Evolutionary conservation across 495 filamentous ascomycete species (phyloP), one percentile per base, ranked within the genome.

Genomic region (Astrothelium macrocarpum): DNA sequence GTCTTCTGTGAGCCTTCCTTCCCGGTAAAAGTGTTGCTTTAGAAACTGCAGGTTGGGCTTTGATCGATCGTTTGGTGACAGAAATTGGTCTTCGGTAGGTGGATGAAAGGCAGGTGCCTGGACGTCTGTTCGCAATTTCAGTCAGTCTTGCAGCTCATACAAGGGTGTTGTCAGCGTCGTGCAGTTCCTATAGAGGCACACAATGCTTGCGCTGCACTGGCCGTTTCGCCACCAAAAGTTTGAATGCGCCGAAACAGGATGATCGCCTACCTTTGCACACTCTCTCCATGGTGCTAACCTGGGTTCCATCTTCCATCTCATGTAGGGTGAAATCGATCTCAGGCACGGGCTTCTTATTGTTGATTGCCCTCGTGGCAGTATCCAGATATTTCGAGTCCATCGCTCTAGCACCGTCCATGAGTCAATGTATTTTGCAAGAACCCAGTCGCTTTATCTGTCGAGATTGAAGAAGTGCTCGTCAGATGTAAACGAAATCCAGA

Each of bases 251-350:
- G n/a, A n/a, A n/a, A n/a, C n/a, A n/a, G n/a, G n/a, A n/a, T n/a
- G 53, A 65, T 58, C 56, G 53, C 75, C 49, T 87, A 97, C 94
- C 94, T 89, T 97, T 98, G 78, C 92, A 93, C 64, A 97, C 94
- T 69, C 94, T 83, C 74, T 98, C 94, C 76, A 87, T 76, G 59
- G 94, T 98, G 80, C 87, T 97, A 73, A 98, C 94, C 76, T 96
- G 87, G 29, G 84, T 84, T 69, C 90, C 90, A 82, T 98, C 94
- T 77, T 98, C 94, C 92, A 97, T 96, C 53, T 87, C 91, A 75
- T 98, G 94, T 69, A 98, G 84, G 59, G 91, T 91, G 74, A 97
- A 97, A 77, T 98, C 94, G 73, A 98, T 97, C 80, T 98, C 94
- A 34, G 94, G 94, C 56, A 91, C 83, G 58, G 92, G 90, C 77